Evolutionary conservation across 306 rosid species (phyloP), one percentile per base, ranked within the genome.

Genomic region (Prunus campanulata): DNA sequence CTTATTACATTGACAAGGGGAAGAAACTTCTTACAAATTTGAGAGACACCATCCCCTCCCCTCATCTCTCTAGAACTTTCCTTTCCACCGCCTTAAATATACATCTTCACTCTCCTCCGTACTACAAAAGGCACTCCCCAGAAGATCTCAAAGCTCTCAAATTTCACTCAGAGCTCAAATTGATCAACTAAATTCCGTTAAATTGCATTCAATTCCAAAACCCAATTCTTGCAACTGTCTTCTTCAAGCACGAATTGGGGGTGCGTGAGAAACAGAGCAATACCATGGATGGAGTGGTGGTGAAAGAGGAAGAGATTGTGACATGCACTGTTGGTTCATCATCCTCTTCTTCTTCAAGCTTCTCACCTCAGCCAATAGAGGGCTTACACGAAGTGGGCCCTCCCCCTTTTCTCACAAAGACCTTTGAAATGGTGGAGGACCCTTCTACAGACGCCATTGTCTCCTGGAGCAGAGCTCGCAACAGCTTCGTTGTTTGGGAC

Each of bases 401-500:
- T 3, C 98, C 99, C 63, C 99, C 99, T 3, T 96, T 96, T 80
- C 92, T 96, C 19, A 83, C 88, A 0, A 96, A 96, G 83, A 96
- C 96, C 1, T 96, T 87, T 27, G 99, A 96, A 8, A 94, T 92
- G 74, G 99, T 96, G 71, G 99, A 96, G 72, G 99, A 96, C 79
- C 87, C 99, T 1, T 82, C 92, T 47, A 91, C 99, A 0, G 92
- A 96, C 79, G 11, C 91, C 78, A 79, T 91, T 73, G 93, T 96
- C 29, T 96, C 99, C 0, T 96, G 99, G 99, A 92, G 97, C 75
- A 55, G 16, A 59, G 89, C 88, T 7, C 96, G 99, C 56, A 96
- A 96, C 77, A 96, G 99, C 76, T 96, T 96, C 88, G 47, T 96
- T 56, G 98, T 96, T 3, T 96, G 99, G 99, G 97, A 92, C 59